Percentiles rank a stretch among this genome's conserved stretches.
Evolutionary conservation across 257 asterid genomes (phyloP).

Genomic region (Capsicum chinense): DNA sequence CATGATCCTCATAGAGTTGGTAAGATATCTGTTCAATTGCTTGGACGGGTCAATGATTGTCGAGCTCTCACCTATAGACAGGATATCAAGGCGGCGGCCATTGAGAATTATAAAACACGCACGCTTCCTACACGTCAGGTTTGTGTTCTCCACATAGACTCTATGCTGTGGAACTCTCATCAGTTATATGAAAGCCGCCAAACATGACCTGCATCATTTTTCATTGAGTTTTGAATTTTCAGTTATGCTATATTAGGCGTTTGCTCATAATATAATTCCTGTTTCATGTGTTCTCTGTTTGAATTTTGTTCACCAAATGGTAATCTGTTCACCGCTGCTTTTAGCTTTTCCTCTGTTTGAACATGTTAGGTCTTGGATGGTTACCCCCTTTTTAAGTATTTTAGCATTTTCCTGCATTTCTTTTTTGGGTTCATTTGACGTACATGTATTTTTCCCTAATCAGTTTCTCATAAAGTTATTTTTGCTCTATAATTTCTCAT

Average conservation of each 20-base stretch:
- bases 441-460: background rate
- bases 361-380: background rate
- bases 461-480: background rate
- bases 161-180: background rate
- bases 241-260: background rate
- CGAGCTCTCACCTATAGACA: conserved; percentile 83
- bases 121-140: conserved; percentile 95
- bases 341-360: background rate
- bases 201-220: background rate
- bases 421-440: background rate
- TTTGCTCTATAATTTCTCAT: background rate
- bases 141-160: conserved; percentile 19
- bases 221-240: background rate
- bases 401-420: background rate
- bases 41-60: conserved; percentile 88
- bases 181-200: background rate
- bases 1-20: conserved; percentile 86
- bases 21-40: conserved; percentile 77
- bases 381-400: background rate
- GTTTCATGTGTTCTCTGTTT: conserved; percentile 19
- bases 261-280: background rate
- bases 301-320: background rate
- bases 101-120: conserved; percentile 65
- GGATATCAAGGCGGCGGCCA: conserved; percentile 66
- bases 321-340: background rate